A percentile compares a stretch with the other conserved stretches of the same genome.
These are phyloP conservation scores for Ophiorrhiza pumila DNA, from an alignment of 257 asterid species.

Conservation along the genomic window DNA sequence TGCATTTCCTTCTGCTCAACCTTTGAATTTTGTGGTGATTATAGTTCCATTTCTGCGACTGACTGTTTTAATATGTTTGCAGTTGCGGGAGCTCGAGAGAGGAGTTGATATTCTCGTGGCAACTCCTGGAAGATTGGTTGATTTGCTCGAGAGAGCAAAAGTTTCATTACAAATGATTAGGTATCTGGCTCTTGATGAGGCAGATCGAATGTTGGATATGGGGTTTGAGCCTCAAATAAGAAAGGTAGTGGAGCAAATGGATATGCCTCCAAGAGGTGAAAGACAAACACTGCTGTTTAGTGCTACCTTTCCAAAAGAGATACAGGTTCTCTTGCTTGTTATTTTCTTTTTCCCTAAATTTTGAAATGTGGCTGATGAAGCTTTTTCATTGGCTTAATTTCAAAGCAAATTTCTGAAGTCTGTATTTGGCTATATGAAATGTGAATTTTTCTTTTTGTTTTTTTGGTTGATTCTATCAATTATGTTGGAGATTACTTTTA, in stretches of 20 bases:
- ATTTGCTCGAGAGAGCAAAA: slow-evolving; percentile 87
- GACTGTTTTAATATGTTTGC: slow-evolving; percentile 19
- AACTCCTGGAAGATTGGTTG: slow-evolving; percentile 93
- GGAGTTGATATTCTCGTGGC: slow-evolving; percentile 97
- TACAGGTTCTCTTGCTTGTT: slow-evolving; percentile 51
- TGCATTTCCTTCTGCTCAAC: not conserved
- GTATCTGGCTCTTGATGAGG: slow-evolving; percentile 92
- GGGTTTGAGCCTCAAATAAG: slow-evolving; percentile 97
- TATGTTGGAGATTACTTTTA: not conserved
- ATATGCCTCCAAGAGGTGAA: slow-evolving; percentile 84
- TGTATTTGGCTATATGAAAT: not conserved
- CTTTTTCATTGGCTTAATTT: not conserved
- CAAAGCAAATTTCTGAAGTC: too few relatives aligned
- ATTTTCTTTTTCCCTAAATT: not conserved
- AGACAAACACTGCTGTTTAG: slow-evolving; percentile 91
- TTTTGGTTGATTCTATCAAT: not conserved
- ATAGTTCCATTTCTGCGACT: slow-evolving; percentile 15
- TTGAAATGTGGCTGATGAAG: not conserved
- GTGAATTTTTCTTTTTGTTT: not conserved
- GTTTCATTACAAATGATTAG: slow-evolving; percentile 75
- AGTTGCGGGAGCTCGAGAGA: slow-evolving; percentile 89
- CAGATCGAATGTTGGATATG: slow-evolving; percentile 95
- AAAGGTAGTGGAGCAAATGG: slow-evolving; percentile 90
- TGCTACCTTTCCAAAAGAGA: slow-evolving; percentile 89
- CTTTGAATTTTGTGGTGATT: slow-evolving; percentile 4